A percentile compares a stretch with the other conserved stretches of the same genome.
phyloP scores from a whole-genome alignment of 352 stramenopile species.

The Phytopythium chamaehyphon region DNA sequence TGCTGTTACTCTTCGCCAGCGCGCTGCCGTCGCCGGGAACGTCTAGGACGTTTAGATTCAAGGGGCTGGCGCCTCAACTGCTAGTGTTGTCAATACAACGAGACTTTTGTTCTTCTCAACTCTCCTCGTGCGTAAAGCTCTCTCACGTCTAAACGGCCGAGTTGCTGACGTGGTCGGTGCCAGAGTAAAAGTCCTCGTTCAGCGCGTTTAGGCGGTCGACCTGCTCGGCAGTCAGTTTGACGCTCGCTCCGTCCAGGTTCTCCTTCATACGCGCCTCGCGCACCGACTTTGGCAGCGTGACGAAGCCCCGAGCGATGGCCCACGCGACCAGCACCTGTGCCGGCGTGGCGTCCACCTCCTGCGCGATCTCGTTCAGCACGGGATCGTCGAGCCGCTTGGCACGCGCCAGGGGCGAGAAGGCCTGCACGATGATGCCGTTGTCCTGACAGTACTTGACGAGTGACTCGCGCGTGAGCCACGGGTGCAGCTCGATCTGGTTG shows the following conservation, averaged over 20 bases:
- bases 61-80: too few species aligned
- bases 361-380: constrained; percentile 27
- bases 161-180: constrained; percentile 32
- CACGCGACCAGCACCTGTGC: constrained; percentile 50
- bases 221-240: constrained; percentile 29
- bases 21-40: constrained; percentile 10
- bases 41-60: constrained; percentile 3
- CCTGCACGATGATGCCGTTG: constrained; percentile 35
- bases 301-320: constrained; percentile 33
- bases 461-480: constrained; percentile 47
- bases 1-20: constrained; percentile 42
- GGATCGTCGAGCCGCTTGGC: constrained; percentile 37
- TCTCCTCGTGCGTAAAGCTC: too few species aligned
- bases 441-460: constrained; percentile 52
- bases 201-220: constrained; percentile 30
- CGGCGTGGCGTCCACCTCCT: constrained; percentile 22
- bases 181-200: constrained; percentile 30
- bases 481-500: constrained; percentile 77
- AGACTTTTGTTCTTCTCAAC: too few species aligned
- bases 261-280: constrained; percentile 36
- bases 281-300: constrained; percentile 49
- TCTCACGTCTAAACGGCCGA: constrained; percentile 18
- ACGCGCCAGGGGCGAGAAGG: constrained; percentile 43
- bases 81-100: too few species aligned
- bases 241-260: constrained; percentile 33